phyloP scores from a whole-genome alignment of 2,329 filamentous ascomycete genomes.

The Xylaria sp. region DNA sequence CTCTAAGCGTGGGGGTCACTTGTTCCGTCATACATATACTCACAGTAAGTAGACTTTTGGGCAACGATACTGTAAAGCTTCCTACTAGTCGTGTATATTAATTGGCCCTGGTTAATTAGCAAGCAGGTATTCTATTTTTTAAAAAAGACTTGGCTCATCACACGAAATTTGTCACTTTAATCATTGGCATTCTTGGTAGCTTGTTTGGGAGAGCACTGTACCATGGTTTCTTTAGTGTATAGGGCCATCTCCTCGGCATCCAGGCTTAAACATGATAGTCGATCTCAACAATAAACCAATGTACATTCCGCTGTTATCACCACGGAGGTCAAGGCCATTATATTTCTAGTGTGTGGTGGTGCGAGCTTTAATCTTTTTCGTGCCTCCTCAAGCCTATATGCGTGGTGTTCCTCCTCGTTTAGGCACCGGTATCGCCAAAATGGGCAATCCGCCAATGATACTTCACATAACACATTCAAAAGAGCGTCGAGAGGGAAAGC shows the following conservation, averaged over 20 bases:
- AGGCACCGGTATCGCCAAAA: constrained; percentile 21
- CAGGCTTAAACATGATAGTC: not conserved
- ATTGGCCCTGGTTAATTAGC: constrained; percentile 18
- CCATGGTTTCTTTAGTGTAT: not conserved
- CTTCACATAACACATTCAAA: not conserved
- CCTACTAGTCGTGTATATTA: not conserved
- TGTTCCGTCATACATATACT: no score
- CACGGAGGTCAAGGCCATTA: not conserved
- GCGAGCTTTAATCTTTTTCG: not conserved
- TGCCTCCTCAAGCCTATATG: not conserved
- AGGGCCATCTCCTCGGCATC: not conserved
- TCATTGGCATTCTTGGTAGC: constrained; percentile 23
- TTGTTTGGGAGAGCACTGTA: not conserved
- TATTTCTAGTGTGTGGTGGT: no score
- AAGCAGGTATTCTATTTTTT: constrained; percentile 11
- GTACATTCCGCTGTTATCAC: not conserved
- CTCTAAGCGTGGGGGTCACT: constrained; percentile 11
- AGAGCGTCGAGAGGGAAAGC: not conserved
- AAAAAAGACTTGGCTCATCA: constrained; percentile 9
- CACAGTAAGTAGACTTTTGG: no score
- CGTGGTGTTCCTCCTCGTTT: not conserved
- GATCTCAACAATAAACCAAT: constrained; percentile 12
- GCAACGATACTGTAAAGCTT: not conserved
- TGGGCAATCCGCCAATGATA: constrained; percentile 24
- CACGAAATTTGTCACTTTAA: constrained; percentile 26